Base-by-base conservation (phyloP, 768 basidiomycete genomes). In the Antrodiella citrinella region DNA sequence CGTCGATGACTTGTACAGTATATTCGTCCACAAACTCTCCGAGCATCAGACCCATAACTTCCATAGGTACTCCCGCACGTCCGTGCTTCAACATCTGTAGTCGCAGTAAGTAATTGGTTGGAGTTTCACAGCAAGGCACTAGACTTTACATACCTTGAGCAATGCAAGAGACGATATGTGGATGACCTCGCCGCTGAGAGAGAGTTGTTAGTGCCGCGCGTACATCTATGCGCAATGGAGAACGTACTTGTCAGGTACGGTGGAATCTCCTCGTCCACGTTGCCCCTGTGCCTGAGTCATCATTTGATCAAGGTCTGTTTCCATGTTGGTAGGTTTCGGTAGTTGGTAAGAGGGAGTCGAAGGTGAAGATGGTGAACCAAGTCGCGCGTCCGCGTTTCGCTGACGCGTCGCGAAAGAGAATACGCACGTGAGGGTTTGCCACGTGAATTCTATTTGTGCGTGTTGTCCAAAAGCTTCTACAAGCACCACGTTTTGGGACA, bases 21-120 rank as follows among this genome's bases (percentile, higher is more conserved):
- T 95, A 95, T 64, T 98, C 96, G 72, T 99, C 96, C 44, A 98
- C 91, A 58, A 98, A 98, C 66, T 96, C 93, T 12, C 95, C 94
- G 20, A 98, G 76, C 91, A 97, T 94, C 35, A 93, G 80, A 54
- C 91, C 90, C 95, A 99, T 98, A 57, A 98, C 95, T 71, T 99
- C 96, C 89, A 98, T 93, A 7, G 96, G 96, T 22, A 99, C 96
- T 52, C 95, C 96, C 38, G 96, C 94, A 48, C 96, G 86, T 19
- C 96, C 96, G 62, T 99, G 96, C 69, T 99, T 99, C 53, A 99
- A 72, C 96, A 99, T 99, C 94, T 99, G 58, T 3, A 48, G 13
- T n/a, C n/a, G n/a, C n/a, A n/a, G 35, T 21, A 22, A 12, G 18
- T 38, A 38, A 18, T 38, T 38, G 35, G 18, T 4, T 26, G 2